Evolutionary conservation across 2,329 filamentous ascomycete species (phyloP), one percentile per base, ranked within the genome.

Genomic region (Beauveria asiatica): DNA sequence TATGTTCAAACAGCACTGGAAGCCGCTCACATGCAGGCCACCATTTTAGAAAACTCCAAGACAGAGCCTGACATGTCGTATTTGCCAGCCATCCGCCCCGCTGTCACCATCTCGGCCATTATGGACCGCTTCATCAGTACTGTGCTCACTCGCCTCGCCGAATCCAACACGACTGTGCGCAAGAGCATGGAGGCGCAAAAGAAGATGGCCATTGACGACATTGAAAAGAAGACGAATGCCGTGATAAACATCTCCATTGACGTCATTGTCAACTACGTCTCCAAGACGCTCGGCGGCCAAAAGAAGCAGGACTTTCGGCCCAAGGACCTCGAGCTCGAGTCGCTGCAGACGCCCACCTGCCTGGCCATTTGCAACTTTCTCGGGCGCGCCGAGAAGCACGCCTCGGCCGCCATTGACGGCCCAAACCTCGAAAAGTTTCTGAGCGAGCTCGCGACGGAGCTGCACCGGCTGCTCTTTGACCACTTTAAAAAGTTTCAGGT

Each of bases 401-500:
- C 86, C 6, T 76, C 82, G 16, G 81, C 84, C 63, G 86, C 92
- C 3, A 80, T 99, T 17, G 89, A 92, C 68, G 90, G 91, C 3
- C 83, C 87, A 46, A 97, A 97, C 67, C 82, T 96, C 1, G 86
- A 90, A 59, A 82, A 87, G 53, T 90, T 97, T 70, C 85, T 88
- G 58, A 87, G 87, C 62, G 93, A 97, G 75, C 83, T 97, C 23
- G 92, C 90, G 1, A 77, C 92, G 16, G 87, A 88, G 10, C 80
- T 96, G 41, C 86, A 92, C 65, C 77, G 82, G 54, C 82, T 95
- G 10, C 82, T 99, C 5, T 86, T 99, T 64, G 90, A 94, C 63
- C 94, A 99, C 74, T 90, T 97, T 75, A 94, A 96, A 69, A 92
- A 90, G 69, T 99, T 96, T 76, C 85, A 88, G 62, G 91, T 99